Base-by-base conservation (phyloP, 805 yeast genomes). In the Metschnikowia proteae region DNA sequence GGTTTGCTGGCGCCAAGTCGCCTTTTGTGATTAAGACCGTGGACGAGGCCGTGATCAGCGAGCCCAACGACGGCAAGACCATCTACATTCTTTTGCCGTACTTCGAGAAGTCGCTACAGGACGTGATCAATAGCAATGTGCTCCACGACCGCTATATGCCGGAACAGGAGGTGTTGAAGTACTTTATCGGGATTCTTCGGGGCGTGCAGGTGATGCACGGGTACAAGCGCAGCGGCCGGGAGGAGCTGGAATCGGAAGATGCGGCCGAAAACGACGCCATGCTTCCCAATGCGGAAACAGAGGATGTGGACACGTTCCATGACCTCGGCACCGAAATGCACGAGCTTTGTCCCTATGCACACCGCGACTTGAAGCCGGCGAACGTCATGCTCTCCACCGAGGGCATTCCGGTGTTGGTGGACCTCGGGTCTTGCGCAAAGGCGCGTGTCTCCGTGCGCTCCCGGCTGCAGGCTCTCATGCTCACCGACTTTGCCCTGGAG, bases 301-400 rank as follows among this genome's bases (percentile, higher is more conserved):
- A 60, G 25, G 57, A 59, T 3, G 41, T 39, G 22, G 51, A 60
- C 54, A 43, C 52, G 6, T 48, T 46, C 26, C 54, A 54, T 32
- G 50, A 47, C 35, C 11, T 27, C 5, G 46, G 51, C 38, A 79
- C 85, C 0, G 84, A 82, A 50, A 57, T 83, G 44, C 72, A 74
- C 27, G 85, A 81, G 47, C 68, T 79, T 3, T 71, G 78, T 3
- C 86, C 92, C 3, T 89, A 79, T 63, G 92, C 96, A 0, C 97
- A 91, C 64, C 69, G 90, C 48, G 97, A 91, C 63, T 69, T 91
- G 48, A 91, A 88, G 61, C 97, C 97, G 0, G 95, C 94, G 2
- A 91, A 88, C 61, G 80, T 90, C 13, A 84, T 91, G 91, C 68
- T 90, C 4, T 76, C 87, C 0, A 78, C 82, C 38, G 86, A 83